Base-by-base conservation (phyloP, 2,329 filamentous ascomycete genomes). In the Colletotrichum destructivum region DNA sequence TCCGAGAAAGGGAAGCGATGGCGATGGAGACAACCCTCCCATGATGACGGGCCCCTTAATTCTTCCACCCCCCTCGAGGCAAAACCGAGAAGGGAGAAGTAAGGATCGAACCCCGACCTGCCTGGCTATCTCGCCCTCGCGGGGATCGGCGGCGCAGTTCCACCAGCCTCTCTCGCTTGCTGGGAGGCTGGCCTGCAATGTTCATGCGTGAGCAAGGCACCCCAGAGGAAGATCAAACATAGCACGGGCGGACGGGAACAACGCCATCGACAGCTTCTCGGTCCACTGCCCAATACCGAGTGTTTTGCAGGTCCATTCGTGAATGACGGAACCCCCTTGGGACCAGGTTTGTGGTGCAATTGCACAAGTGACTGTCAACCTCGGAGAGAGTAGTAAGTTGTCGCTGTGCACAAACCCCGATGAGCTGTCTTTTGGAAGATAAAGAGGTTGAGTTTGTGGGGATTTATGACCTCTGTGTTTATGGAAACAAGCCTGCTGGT, bases 161-260 rank as follows among this genome's bases (percentile, higher is more conserved):
- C 35, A 12, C 21, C 31, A 1, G 18, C 40, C 42, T 54, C 60
- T 63, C 54, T 69, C 60, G 52, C 60, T 69, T 69, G 52, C 40
- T 35, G 46, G 54, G 40, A 40, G 54, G 35, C 35, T 38, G 35
- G 35, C 38, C 54, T 66, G 62, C 46, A 64, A 69, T 47, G 35
- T 62, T 64, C 66, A 72, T 72, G 59, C 69, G 69, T 40, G 46
- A 16, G 40, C 40, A 42, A 35, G 55, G 51, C 35, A 69, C 47
- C 69, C 69, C 31, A 40, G 64, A 31, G 23, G 69, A 47, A 68
- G 64, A 71, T 71, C 69, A 71, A 71, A 71, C 69, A 40, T 51
- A 44, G 47, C 51, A 65, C 21, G 47, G 16, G 35, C 9, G 31
- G 38, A 60, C 44, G 23, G 15, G 42, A 57, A n/a, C 60, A 55